Evolutionary conservation across 163 green algal species (phyloP).

Genomic region (Trebouxia gelatinosa): DNA sequence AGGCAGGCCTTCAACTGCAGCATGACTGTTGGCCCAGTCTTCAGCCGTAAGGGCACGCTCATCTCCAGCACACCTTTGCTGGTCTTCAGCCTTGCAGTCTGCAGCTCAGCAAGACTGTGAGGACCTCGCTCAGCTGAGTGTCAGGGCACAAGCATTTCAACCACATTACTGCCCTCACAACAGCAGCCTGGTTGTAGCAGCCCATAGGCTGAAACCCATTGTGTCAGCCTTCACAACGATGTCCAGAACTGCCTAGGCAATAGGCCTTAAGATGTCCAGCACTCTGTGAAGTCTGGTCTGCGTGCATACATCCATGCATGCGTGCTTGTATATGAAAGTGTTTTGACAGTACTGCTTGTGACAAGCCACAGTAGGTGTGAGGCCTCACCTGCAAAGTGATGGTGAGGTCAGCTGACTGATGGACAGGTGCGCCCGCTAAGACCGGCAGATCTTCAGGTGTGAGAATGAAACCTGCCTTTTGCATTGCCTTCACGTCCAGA

Average conservation of each 20-base stretch:
- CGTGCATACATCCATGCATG: neutral
- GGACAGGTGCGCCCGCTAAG: slow-evolving; percentile 47
- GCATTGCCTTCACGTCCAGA: slow-evolving; percentile 64
- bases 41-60: slow-evolving; percentile 59
- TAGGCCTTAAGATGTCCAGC: neutral
- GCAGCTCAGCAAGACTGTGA: neutral
- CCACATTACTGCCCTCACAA: neutral
- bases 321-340: neutral
- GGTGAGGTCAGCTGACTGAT: neutral
- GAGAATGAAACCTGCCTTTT: slow-evolving; percentile 62
- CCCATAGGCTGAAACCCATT: too few relatives aligned
- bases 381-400: slow-evolving; percentile 9
- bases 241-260: neutral
- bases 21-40: slow-evolving; percentile 60
- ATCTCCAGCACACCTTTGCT: slow-evolving; percentile 52
- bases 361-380: neutral
- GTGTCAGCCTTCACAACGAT: neutral
- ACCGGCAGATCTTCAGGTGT: slow-evolving; percentile 64
- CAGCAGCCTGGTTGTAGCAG: too few relatives aligned
- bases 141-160: neutral
- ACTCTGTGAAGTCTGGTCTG: neutral
- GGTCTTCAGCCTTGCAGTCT: slow-evolving; percentile 23
- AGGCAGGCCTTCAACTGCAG: slow-evolving; percentile 59
- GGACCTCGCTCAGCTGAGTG: neutral
- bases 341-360: neutral